A percentile compares a stretch with the other conserved stretches of the same genome.
Conservation (phyloP, 2,329 filamentous ascomycete species). For the Calonectria fujianensis region DNA sequence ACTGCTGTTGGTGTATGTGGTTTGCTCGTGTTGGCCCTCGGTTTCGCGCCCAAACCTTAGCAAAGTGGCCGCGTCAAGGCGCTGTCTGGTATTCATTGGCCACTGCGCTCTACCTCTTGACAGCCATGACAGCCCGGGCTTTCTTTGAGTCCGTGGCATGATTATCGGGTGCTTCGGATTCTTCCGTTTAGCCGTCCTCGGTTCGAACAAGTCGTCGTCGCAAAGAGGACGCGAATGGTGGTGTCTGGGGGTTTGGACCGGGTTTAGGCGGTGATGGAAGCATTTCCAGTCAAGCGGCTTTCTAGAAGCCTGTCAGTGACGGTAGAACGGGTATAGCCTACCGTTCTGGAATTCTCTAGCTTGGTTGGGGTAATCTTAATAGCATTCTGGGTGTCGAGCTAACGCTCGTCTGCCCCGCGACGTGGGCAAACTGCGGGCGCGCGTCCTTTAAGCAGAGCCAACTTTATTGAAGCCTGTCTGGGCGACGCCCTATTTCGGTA, state of each 20-base stretch:
- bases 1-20: not conserved
- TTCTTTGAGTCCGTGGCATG: not conserved
- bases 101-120: not conserved
- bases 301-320: not conserved
- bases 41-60: not conserved
- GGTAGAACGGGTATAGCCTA: not conserved
- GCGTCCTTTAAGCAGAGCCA: slow-evolving; percentile 8
- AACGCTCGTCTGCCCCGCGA: not conserved
- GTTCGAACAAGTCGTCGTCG: not conserved
- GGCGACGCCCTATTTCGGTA: slow-evolving; percentile 19
- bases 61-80: not conserved
- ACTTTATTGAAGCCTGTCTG: slow-evolving; percentile 21
- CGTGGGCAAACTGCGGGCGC: slow-evolving; percentile 3
- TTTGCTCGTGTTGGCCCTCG: not conserved
- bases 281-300: not conserved
- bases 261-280: not conserved
- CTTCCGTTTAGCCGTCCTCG: not conserved
- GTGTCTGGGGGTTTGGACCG: not conserved
- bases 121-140: not conserved
- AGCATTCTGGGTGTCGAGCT: not conserved
- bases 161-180: not conserved
- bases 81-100: not conserved
- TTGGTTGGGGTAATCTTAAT: slow-evolving; percentile 18
- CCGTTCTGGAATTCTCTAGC: slow-evolving; percentile 20
- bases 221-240: not conserved